phyloP scores from a whole-genome alignment of 2,329 filamentous ascomycete species.

The Xylariomycetidae sp. region DNA sequence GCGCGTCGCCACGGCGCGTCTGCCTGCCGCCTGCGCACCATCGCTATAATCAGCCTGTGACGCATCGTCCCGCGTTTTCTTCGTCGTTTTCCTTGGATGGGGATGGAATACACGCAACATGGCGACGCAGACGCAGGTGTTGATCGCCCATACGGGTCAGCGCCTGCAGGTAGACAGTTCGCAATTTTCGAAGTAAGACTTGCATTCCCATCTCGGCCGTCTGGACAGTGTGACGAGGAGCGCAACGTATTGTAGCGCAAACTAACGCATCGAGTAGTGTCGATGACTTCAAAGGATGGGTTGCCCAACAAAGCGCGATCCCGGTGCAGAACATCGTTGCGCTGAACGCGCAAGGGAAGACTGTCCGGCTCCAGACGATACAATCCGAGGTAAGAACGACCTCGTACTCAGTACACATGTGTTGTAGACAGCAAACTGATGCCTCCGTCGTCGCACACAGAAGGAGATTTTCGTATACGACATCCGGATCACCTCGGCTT shows the following conservation, averaged over 20 bases:
- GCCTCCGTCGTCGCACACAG: slow-evolving; percentile 36
- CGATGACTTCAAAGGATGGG: slow-evolving; percentile 79
- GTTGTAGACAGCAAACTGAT: slow-evolving; percentile 6
- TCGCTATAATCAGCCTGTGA: background rate
- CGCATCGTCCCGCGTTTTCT: slow-evolving; percentile 5
- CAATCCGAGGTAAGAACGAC: slow-evolving; percentile 62
- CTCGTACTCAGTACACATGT: slow-evolving; percentile 1
- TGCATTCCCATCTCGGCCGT: slow-evolving; percentile 1
- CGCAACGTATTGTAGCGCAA: background rate
- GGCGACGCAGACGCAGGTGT: slow-evolving; percentile 83
- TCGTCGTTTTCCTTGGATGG: slow-evolving; percentile 16
- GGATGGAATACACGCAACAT: slow-evolving; percentile 30
- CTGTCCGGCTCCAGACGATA: slow-evolving; percentile 73
- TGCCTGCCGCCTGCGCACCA: background rate
- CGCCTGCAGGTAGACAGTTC: slow-evolving; percentile 72
- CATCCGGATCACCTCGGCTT: slow-evolving; percentile 62
- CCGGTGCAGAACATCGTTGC: slow-evolving; percentile 75
- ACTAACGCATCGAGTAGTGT: slow-evolving; percentile 44
- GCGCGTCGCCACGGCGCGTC: too few species aligned
- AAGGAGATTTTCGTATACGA: slow-evolving; percentile 92
- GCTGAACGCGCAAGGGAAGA: slow-evolving; percentile 78
- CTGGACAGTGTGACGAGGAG: too few species aligned
- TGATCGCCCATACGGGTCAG: slow-evolving; percentile 89
- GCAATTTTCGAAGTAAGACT: slow-evolving; percentile 63
- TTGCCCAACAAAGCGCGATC: slow-evolving; percentile 68